Evolutionary conservation across 1,284 basidiomycete genomes (phyloP), one percentile per base, ranked within the genome.

Genomic region (Fomes fomentarius): DNA sequence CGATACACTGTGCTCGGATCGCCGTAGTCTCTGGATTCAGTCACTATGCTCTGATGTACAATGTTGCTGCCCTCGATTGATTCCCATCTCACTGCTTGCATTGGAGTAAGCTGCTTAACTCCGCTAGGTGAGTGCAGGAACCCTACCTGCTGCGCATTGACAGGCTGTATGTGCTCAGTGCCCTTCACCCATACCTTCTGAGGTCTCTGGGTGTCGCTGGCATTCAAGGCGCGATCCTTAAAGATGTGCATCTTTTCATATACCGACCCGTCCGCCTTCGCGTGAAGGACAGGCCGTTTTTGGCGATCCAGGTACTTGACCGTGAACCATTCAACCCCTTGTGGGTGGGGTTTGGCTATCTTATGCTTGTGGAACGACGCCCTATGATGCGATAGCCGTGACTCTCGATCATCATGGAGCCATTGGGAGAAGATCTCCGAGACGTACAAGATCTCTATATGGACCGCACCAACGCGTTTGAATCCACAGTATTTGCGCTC

Each of bases 1-100:
- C 70, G 72, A 33, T 90, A 89, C 66, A 56, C 48, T 1, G 47
- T 42, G 3, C 7, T 12, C 19, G 40, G 31, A 7, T 31, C 25
- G 26, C 42, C 33, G 15, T 24, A 33, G 21, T 41, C 2, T 31
- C 33, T 5, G 8, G 15, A 41, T 10, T 12, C n/a, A 15, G 12
- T 11, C 5, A 24, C 38, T 40, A 11, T 40, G 38, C 5, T 7
- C 19, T 40, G n/a, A n/a, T n/a, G n/a, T n/a, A n/a, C n/a, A n/a
- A n/a, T n/a, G n/a, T n/a, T n/a, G n/a, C n/a, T n/a, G n/a, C n/a
- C n/a, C n/a, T n/a, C n/a, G n/a, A n/a, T n/a, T n/a, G n/a, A n/a
- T n/a, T n/a, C n/a, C n/a, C n/a, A n/a, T n/a, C n/a, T n/a, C n/a
- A n/a, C n/a, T n/a, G n/a, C n/a, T n/a, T n/a, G n/a, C n/a, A n/a